Percentiles rank a stretch among this genome's conserved stretches.
Conservation (phyloP, 169 alveolate species). For the Neospora caninum region DNA sequence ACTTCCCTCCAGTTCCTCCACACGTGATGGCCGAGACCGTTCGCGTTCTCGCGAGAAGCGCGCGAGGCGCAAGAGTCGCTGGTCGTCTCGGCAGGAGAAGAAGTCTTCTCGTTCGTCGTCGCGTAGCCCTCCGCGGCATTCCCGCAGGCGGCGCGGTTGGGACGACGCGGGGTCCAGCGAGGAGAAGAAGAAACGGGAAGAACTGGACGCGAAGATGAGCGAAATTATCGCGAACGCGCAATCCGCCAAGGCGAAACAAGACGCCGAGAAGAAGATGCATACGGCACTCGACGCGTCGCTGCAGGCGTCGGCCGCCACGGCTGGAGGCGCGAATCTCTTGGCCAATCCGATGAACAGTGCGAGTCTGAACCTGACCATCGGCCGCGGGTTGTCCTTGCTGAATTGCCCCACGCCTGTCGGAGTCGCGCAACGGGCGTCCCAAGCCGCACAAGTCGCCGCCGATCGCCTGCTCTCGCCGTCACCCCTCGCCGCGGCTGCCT, state of each 20-base stretch:
- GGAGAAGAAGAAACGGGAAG: not conserved
- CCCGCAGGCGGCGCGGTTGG: not conserved
- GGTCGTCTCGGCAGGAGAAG: not conserved
- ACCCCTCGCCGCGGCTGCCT: not conserved
- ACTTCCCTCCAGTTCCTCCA: not conserved
- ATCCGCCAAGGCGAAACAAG: not conserved
- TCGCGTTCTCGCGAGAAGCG: not conserved
- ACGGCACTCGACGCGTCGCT: not conserved
- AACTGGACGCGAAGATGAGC: not conserved
- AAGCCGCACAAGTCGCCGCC: constrained; percentile 12
- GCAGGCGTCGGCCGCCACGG: not conserved
- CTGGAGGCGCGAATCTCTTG: not conserved
- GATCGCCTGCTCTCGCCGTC: not conserved
- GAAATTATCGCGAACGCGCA: not conserved
- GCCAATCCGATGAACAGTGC: not conserved
- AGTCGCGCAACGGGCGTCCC: constrained; percentile 21
- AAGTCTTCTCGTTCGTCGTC: not conserved
- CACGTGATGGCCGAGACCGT: not conserved
- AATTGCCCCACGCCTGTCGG: not conserved
- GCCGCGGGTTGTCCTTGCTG: not conserved
- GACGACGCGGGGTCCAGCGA: not conserved
- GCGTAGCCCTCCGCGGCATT: not conserved
- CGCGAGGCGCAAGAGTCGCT: not conserved
- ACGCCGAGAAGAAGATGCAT: not conserved
- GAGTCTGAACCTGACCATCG: not conserved